Percentiles rank a stretch among this genome's conserved stretches.
phyloP scores from a whole-genome alignment of 768 basidiomycete genomes.

The Phanerochaete sordida region DNA sequence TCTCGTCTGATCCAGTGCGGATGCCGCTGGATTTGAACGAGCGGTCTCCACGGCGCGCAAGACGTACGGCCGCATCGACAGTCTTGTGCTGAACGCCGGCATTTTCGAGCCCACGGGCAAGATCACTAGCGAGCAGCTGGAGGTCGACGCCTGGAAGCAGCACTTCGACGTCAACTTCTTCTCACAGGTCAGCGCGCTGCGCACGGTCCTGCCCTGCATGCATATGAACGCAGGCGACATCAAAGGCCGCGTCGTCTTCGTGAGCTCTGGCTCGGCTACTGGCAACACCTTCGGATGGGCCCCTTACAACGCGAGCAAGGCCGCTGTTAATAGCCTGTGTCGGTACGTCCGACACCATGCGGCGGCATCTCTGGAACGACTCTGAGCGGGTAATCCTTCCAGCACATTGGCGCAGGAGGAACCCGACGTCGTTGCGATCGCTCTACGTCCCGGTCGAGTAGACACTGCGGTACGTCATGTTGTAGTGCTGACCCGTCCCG shows the following conservation, averaged over 20 bases:
- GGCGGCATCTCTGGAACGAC: too few species aligned
- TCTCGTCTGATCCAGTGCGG: constrained; percentile 41
- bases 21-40: constrained; percentile 48
- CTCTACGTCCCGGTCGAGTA: constrained; percentile 85
- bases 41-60: constrained; percentile 52
- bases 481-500: background rate
- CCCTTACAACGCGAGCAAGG: constrained; percentile 80
- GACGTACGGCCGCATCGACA: constrained; percentile 66
- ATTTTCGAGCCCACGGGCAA: constrained; percentile 66
- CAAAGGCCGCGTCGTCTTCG: constrained; percentile 70
- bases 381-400: too few species aligned
- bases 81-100: constrained; percentile 83
- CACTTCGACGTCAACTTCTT: constrained; percentile 89
- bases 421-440: constrained; percentile 65
- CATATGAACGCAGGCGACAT: constrained; percentile 43
- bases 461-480: constrained; percentile 62
- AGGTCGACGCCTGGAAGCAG: constrained; percentile 58
- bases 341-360: constrained; percentile 41
- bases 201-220: constrained; percentile 65
- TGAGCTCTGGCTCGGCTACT: constrained; percentile 83
- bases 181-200: constrained; percentile 70
- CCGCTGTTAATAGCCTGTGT: constrained; percentile 85
- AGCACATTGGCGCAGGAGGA: constrained; percentile 89
- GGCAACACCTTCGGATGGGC: constrained; percentile 72
- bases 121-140: constrained; percentile 45